Evolutionary conservation across 805 yeast species (phyloP).

Genomic region (Lipomyces kockii): DNA sequence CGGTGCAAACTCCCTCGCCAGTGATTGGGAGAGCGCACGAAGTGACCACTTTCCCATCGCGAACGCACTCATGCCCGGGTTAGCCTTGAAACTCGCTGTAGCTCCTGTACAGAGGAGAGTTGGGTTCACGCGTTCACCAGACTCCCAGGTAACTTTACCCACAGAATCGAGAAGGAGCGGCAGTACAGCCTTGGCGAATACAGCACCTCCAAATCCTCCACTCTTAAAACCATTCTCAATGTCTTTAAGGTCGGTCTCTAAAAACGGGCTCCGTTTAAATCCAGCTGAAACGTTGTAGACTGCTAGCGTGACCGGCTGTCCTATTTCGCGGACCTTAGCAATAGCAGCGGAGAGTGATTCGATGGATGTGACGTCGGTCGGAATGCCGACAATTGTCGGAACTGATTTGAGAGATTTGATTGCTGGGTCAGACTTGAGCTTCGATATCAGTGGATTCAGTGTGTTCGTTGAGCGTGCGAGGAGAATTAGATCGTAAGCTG

Average conservation of each 20-base stretch:
- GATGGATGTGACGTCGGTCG: slow-evolving; percentile 23
- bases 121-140: slow-evolving; percentile 10
- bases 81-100: slow-evolving; percentile 33
- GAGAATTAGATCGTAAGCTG: slow-evolving; percentile 23
- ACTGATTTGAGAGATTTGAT: slow-evolving; percentile 6
- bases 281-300: slow-evolving; percentile 31
- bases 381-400: slow-evolving; percentile 16
- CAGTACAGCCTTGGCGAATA: slow-evolving; percentile 21
- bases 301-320: slow-evolving; percentile 27
- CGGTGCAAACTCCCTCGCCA: slow-evolving; percentile 30
- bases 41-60: slow-evolving; percentile 29
- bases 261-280: slow-evolving; percentile 23
- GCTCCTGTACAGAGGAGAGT: slow-evolving; percentile 34
- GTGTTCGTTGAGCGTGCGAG: slow-evolving; percentile 24
- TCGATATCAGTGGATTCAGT: neutral
- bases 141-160: slow-evolving; percentile 1
- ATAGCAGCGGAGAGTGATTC: slow-evolving; percentile 13
- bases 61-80: slow-evolving; percentile 28
- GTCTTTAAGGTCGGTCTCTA: slow-evolving; percentile 16
- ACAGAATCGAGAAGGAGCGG: slow-evolving; percentile 22
- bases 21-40: slow-evolving; percentile 26
- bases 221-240: slow-evolving; percentile 17
- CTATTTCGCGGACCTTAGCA: slow-evolving; percentile 8
- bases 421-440: slow-evolving; percentile 10
- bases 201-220: slow-evolving; percentile 17